These are phyloP conservation scores for Panicum miliaceum DNA, from an alignment of 176 grass and related monocot genomes.

Conservation along the genomic window DNA sequence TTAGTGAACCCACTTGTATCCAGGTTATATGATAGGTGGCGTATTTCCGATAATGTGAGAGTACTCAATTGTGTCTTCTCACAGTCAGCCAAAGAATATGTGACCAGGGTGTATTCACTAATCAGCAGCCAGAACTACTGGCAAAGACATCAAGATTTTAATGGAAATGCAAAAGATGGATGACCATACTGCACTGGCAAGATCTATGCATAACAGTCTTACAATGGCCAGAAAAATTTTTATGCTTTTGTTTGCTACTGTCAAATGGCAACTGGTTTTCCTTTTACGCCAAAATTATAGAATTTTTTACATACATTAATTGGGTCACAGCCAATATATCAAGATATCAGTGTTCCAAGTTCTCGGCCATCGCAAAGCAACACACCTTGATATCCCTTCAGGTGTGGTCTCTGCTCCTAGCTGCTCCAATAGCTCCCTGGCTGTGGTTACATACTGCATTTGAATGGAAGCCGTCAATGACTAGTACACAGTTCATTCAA, in stretches of 20 bases:
- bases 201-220: neutral
- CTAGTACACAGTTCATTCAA: neutral
- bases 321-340: neutral
- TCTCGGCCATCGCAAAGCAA: neutral
- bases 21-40: neutral
- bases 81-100: neutral
- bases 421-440: constrained; percentile 84
- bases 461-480: constrained; percentile 27
- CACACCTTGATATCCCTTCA: constrained; percentile 63
- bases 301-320: neutral
- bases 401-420: constrained; percentile 74
- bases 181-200: neutral
- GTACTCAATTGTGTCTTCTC: neutral
- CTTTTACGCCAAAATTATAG: neutral
- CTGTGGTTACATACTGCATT: constrained; percentile 88
- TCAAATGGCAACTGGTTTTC: neutral
- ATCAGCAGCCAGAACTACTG: neutral
- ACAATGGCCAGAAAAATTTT: neutral
- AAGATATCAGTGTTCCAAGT: neutral
- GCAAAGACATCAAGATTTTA: neutral
- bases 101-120: constrained; percentile 1
- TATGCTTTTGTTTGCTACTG: neutral
- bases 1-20: neutral
- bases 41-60: neutral
- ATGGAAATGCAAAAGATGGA: constrained; percentile 22